A percentile compares a stretch with the other conserved stretches of the same genome.
These are phyloP conservation scores for Globisporangium okanoganense DNA, from an alignment of 352 stramenopile species.

Conservation along the genomic window DNA sequence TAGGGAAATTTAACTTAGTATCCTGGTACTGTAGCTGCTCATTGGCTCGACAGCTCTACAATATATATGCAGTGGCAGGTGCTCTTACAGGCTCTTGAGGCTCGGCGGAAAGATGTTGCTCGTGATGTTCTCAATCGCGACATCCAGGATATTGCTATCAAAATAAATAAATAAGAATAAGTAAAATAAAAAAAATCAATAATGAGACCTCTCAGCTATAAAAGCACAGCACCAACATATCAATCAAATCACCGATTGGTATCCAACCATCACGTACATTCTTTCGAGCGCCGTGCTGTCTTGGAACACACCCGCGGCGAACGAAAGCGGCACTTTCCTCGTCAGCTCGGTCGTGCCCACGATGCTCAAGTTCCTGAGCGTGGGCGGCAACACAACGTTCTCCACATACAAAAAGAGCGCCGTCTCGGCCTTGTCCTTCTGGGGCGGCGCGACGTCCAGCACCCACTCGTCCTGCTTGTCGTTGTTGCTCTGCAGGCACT, in stretches of 20 bases:
- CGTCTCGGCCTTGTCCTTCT: slow-evolving; percentile 60
- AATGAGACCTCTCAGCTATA: neutral
- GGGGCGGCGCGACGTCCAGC: slow-evolving; percentile 53
- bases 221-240: neutral
- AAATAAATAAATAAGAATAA: neutral
- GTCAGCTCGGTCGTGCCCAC: slow-evolving; percentile 45
- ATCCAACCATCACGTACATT: slow-evolving; percentile 26
- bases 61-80: neutral
- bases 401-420: slow-evolving; percentile 56
- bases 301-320: slow-evolving; percentile 44
- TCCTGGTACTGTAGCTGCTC: neutral
- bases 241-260: neutral
- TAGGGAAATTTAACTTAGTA: neutral
- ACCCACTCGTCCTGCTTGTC: slow-evolving; percentile 36
- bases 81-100: slow-evolving; percentile 50
- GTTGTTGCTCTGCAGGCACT: slow-evolving; percentile 53
- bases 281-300: slow-evolving; percentile 38
- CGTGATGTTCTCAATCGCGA: slow-evolving; percentile 55
- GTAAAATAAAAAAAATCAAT: neutral
- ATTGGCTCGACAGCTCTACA: no score
- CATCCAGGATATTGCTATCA: slow-evolving; percentile 47
- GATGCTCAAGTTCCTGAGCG: slow-evolving; percentile 60
- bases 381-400: slow-evolving; percentile 41
- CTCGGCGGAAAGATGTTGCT: slow-evolving; percentile 60
- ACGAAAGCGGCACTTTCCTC: slow-evolving; percentile 55